Percentiles rank a stretch among this genome's conserved stretches.
These are phyloP conservation scores for Elsinoe australis DNA, from an alignment of 2,329 filamentous ascomycete species.

Conservation along the genomic window DNA sequence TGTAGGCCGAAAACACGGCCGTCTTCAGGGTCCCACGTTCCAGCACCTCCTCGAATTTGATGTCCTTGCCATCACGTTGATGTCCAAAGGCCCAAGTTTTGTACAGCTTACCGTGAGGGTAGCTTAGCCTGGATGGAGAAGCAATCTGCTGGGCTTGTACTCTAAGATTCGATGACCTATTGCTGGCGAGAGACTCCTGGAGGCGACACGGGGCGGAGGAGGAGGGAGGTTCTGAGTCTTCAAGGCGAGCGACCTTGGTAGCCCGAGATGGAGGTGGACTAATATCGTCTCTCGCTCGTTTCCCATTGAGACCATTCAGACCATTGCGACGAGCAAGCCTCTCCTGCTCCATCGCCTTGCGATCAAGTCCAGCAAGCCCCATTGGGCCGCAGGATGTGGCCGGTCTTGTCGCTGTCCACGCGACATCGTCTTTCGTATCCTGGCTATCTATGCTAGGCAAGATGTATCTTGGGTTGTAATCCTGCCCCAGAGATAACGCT, in stretches of 20 bases:
- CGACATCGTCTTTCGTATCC: neutral
- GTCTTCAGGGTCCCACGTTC: conserved; percentile 64
- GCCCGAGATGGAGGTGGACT: conserved; percentile 31
- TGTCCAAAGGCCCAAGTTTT: conserved; percentile 69
- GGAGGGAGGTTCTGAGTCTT: neutral
- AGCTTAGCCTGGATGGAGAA: conserved; percentile 31
- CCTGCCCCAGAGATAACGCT: conserved; percentile 32
- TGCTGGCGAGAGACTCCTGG: no score
- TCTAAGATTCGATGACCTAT: no score
- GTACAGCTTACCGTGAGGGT: conserved; percentile 61
- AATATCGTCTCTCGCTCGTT: conserved; percentile 41
- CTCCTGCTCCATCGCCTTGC: conserved; percentile 79
- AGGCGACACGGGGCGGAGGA: neutral
- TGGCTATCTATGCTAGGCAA: no score
- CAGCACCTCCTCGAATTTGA: conserved; percentile 81
- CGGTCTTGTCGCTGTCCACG: no score
- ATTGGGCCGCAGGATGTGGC: no score
- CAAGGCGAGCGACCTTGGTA: conserved; percentile 12
- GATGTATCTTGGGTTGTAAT: neutral
- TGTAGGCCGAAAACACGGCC: conserved; percentile 77
- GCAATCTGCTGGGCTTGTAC: neutral
- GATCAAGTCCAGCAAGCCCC: conserved; percentile 57
- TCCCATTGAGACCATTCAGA: conserved; percentile 44
- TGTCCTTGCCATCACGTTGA: conserved; percentile 58
- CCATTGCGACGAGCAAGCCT: conserved; percentile 55